phyloP scores from a whole-genome alignment of 768 basidiomycete species.

The Termitomyces sp. region DNA sequence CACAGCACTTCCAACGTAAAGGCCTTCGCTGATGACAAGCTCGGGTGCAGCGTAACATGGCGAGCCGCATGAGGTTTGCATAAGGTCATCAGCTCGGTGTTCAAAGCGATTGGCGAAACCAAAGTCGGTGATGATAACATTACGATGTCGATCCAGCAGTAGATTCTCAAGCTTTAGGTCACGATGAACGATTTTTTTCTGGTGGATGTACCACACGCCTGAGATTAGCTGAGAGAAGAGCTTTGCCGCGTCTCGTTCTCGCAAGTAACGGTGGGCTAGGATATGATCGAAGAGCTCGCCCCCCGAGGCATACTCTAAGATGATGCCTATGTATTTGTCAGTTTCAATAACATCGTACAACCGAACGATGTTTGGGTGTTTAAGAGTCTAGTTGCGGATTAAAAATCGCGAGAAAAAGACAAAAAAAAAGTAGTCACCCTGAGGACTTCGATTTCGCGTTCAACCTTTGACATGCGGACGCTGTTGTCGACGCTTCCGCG shows the following conservation, averaged over 20 bases:
- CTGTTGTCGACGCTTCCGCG: constrained; percentile 86
- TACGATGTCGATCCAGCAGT: constrained; percentile 92
- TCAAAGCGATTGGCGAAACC: constrained; percentile 98
- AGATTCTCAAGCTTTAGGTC: constrained; percentile 99
- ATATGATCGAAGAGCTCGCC: constrained; percentile 99
- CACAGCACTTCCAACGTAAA: constrained; percentile 95
- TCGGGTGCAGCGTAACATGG: constrained; percentile 99
- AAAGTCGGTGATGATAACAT: constrained; percentile 99
- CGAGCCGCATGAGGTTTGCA: constrained; percentile 97
- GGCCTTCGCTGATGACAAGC: constrained; percentile 93
- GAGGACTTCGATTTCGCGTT: constrained; percentile 95
- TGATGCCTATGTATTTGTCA: constrained; percentile 99
- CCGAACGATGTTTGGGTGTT: constrained; percentile 97
- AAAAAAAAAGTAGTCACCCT: constrained; percentile 51
- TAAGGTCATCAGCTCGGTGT: constrained; percentile 87
- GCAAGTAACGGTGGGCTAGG: constrained; percentile 93
- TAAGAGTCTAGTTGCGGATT: constrained; percentile 58
- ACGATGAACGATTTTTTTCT: constrained; percentile 98
- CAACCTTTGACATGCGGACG: constrained; percentile 90
- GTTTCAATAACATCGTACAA: constrained; percentile 99
- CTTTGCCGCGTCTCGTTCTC: constrained; percentile 90
- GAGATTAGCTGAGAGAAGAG: constrained; percentile 98
- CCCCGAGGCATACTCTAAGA: constrained; percentile 96
- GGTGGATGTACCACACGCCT: constrained; percentile 98
- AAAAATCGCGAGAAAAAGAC: constrained; percentile 5